Evolutionary conservation across 352 stramenopile species (phyloP).

Genomic region (Aphanomyces stellatus): DNA sequence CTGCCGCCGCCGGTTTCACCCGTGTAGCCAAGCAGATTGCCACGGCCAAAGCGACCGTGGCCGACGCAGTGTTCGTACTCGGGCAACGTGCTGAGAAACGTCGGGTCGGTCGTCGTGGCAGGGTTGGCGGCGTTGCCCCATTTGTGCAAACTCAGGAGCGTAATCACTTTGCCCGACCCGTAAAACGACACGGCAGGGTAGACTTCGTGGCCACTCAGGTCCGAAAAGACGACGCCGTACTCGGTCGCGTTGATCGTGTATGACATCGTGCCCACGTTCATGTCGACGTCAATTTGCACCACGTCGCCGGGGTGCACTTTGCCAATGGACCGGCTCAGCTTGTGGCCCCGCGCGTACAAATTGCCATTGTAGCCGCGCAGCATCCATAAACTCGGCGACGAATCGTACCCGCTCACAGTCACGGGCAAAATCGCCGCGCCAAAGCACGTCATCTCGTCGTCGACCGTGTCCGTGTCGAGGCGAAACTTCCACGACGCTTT

Average conservation of each 20-base stretch:
- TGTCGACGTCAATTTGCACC: constrained; percentile 83
- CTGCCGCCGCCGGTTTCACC: constrained; percentile 32
- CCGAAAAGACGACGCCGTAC: constrained; percentile 79
- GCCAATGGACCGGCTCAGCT: constrained; percentile 70
- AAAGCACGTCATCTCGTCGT: constrained; percentile 91
- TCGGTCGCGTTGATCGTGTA: constrained; percentile 89
- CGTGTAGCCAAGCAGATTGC: constrained; percentile 65
- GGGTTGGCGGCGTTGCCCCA: constrained; percentile 41
- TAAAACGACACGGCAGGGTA: constrained; percentile 85
- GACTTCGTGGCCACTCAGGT: constrained; percentile 71
- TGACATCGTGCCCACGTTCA: constrained; percentile 72
- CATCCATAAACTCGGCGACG: constrained; percentile 88
- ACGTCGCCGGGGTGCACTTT: constrained; percentile 86
- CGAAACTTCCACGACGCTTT: constrained; percentile 84
- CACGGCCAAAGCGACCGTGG: constrained; percentile 70
- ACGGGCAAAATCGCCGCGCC: constrained; percentile 83
- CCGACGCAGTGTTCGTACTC: constrained; percentile 74
- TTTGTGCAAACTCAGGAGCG: constrained; percentile 62
- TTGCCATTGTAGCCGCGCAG: constrained; percentile 87
- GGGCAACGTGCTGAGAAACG: constrained; percentile 66
- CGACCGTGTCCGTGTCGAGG: constrained; percentile 80
- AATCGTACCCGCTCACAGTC: constrained; percentile 84
- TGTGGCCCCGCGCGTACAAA: constrained; percentile 83
- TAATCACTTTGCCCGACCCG: constrained; percentile 83
- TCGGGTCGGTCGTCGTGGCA: constrained; percentile 35